Evolutionary conservation across 345 rosid species (phyloP), one percentile per base, ranked within the genome.

Genomic region (Salix suchowensis): DNA sequence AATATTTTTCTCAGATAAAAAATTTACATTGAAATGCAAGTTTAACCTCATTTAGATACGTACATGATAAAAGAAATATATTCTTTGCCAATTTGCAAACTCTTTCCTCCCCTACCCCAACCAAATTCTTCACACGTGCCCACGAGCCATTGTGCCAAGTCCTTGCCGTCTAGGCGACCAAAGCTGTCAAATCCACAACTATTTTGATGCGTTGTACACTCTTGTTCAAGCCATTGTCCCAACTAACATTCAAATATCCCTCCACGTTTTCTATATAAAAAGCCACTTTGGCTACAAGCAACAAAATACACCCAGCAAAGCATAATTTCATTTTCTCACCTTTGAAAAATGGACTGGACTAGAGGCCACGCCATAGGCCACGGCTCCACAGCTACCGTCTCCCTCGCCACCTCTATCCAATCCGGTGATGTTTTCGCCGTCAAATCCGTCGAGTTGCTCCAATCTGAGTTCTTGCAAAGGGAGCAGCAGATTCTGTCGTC

Each of bases 301-400:
- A 42, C 46, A 13, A 74, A 4, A 13, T 2, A 9, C 44, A 19
- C 34, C 55, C 58, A 71, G 4, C 61, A 32, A 32, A 60, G 16
- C 58, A 6, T 4, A 21, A 7, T 23, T 10, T 34, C 4, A 30
- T 15, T 23, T 14, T 61, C n/a, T 36, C 24, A 52, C 4, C 65
- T 8, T 54, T 3, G 16, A 21, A 30, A 72, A 72, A 91, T 89
- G 93, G 85, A 81, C 72, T 93, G 97, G 96, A 91, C 87, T 30
- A 87, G 91, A 80, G 92, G 94, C 75, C 86, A 67, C 74, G 65
- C 81, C 76, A 77, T 91, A 68, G 96, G 97, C 84, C 86, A 74
- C 32, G 93, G 94, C 87, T 89, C 96, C 34, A 82, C 94, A 2
- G 96, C 97, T 84, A 80, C 90, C 82, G 97, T 91, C 67, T 89